A percentile compares a stretch with the other conserved stretches of the same genome.
Evolutionary conservation across 176 grass and related monocot species (phyloP).

Genomic region (Oryza nivara): DNA sequence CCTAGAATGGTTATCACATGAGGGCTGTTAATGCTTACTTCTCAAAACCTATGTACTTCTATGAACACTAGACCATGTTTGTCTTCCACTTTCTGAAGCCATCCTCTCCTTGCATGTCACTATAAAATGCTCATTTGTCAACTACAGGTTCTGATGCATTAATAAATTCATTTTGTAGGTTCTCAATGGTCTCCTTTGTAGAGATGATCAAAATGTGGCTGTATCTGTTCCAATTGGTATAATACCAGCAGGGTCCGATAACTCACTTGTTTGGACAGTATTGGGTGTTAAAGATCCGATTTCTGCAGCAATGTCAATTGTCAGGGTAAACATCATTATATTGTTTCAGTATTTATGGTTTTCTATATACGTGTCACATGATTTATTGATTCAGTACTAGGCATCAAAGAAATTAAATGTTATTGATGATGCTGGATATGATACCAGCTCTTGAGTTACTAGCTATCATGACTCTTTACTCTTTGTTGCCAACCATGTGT

Average conservation of each 20-base stretch:
- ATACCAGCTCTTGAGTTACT: slow-evolving; percentile 2
- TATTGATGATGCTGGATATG: slow-evolving; percentile 33
- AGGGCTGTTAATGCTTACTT: slow-evolving; percentile 7
- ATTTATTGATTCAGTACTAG: slow-evolving; percentile 12
- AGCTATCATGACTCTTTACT: background rate
- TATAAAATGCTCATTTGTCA: slow-evolving; percentile 26
- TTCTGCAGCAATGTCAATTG: slow-evolving; percentile 92
- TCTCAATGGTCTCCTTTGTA: slow-evolving; percentile 89
- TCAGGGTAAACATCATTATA: slow-evolving; percentile 64
- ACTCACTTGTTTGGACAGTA: slow-evolving; percentile 98
- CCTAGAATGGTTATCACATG: slow-evolving; percentile 7
- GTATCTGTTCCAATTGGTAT: slow-evolving; percentile 96
- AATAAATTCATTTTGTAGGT: slow-evolving; percentile 63
- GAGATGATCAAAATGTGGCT: slow-evolving; percentile 87
- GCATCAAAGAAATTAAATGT: slow-evolving; percentile 21
- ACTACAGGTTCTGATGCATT: slow-evolving; percentile 41
- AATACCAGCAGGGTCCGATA: slow-evolving; percentile 99
- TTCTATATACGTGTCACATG: slow-evolving; percentile 5
- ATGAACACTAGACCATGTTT: slow-evolving; percentile 15
- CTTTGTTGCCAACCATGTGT: slow-evolving; percentile 4
- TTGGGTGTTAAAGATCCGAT: slow-evolving; percentile 96
- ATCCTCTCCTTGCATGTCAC: slow-evolving; percentile 10
- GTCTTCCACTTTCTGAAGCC: slow-evolving; percentile 34
- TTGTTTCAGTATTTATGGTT: slow-evolving; percentile 11
- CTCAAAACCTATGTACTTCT: slow-evolving; percentile 10